A percentile compares a stretch with the other conserved stretches of the same genome.
These are phyloP conservation scores for Colletotrichum lentis DNA, from an alignment of 2,329 filamentous ascomycete species.

Conservation along the genomic window DNA sequence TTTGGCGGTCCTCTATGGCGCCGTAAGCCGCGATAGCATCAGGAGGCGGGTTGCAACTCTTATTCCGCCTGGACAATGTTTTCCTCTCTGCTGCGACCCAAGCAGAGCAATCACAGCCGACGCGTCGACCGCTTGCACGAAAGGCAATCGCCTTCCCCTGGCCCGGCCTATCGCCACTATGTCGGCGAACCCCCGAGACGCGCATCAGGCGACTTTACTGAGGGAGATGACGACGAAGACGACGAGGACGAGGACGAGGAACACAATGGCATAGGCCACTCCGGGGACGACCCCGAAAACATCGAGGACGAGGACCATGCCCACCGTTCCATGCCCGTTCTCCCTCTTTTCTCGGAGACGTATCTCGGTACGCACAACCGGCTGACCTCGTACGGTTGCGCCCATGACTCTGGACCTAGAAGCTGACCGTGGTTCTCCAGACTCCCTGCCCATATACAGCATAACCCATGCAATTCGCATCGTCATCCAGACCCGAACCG, in stretches of 20 bases:
- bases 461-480: constrained; percentile 90
- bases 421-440: constrained; percentile 53
- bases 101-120: constrained; percentile 35
- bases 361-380: constrained; percentile 70
- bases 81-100: constrained; percentile 39
- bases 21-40: constrained; percentile 29
- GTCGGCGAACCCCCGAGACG: constrained; percentile 52
- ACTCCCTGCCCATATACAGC: constrained; percentile 86
- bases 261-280: constrained; percentile 42
- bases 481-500: constrained; percentile 82
- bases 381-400: constrained; percentile 22
- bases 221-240: constrained; percentile 65
- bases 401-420: not conserved
- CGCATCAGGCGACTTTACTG: constrained; percentile 71
- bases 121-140: constrained; percentile 33
- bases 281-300: constrained; percentile 46
- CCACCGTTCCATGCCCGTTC: constrained; percentile 50
- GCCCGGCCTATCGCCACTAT: constrained; percentile 46
- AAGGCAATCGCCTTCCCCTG: constrained; percentile 35
- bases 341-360: constrained; percentile 82
- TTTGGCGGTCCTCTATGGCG: constrained; percentile 27
- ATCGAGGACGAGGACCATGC: constrained; percentile 49
- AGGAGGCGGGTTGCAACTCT: constrained; percentile 35
- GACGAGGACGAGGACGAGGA: constrained; percentile 58
- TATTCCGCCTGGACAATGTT: constrained; percentile 38